Base-by-base conservation (phyloP, 371 early-diverging fungal genomes). In the Apophysomyces ossiformis region DNA sequence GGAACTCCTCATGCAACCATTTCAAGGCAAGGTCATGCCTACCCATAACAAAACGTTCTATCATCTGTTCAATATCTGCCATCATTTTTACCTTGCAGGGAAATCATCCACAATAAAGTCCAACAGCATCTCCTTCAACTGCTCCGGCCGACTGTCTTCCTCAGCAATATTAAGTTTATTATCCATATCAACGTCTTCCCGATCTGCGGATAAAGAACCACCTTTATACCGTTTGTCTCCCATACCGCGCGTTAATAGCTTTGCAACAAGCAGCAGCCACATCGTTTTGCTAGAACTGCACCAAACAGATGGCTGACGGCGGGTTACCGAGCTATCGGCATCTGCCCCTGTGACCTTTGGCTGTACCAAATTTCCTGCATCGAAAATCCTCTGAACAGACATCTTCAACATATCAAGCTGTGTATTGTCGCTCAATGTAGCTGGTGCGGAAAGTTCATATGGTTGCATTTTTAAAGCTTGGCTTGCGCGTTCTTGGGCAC, bases 381-480 rank as follows among this genome's bases (percentile, higher is more conserved):
- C 69, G 9, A 82, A 66, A 7, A 83, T 73, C 16, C 83, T 76
- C 15, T 79, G 72, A 11, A 83, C 66, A 2, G 83, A 60, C 66
- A 76, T 70, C 35, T 83, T 74, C 8, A 80, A 41, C 54, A 77
- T 59, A n/a, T 63, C 45, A 9, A 62, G 36, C 46, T 77, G 71
- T 58, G 74, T 71, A 11, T 47, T 35, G 5, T 58, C 50, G 3
- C 35, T 63, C 4, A 76, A 38, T 15, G 67, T 18, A 0, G 61
- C n/a, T 12, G 75, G 65, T 37, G 65, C 64, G 16, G 71, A 64
- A 15, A 82, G 58, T 44, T 71, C 77, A 57, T 75, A 78, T 0
- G 83, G 83, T 32, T 83, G 68, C 75, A 78, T 78, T 38, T 71
- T 80, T 8, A 83, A 63, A 1, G 80, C 68, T 59, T 80, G 78